Base-by-base conservation (phyloP, 495 filamentous ascomycete species). In the Penicillium roqueforti region DNA sequence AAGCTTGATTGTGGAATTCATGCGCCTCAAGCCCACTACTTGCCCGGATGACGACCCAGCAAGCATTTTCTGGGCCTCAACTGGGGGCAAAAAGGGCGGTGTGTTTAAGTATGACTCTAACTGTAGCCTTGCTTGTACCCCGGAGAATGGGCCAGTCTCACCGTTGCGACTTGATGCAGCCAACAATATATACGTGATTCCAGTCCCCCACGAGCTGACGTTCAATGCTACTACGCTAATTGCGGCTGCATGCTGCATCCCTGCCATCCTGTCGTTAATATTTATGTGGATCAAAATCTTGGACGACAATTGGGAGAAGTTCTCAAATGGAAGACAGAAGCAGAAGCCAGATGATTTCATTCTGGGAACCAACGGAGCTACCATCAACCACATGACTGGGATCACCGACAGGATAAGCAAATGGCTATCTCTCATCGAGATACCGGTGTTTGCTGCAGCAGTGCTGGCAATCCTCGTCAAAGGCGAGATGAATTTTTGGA, bases 401-500 rank as follows among this genome's bases (percentile, higher is more conserved):
- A 76, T 83, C 39, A 75, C 80, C 47, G 57, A 55, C 0, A 55
- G 59, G 37, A 69, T 83, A 13, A 63, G 73, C 31, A 43, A 57
- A 13, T 75, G 78, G 53, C 53, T 82, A 32, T 69, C 69, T 37
- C 70, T 73, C 23, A 61, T 82, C 14, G 79, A 81, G 49, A 63
- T 81, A 36, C 80, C 80, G 0, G 48, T 85, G 0, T 82, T 83
- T 26, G 69, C 63, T 29, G 79, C 68, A 42, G 79, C 76, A 14
- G 76, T 84, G 4, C 44, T 83, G 7, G 77, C 75, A 3, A 77
- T 86, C 44, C 62, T 86, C 46, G 60, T 80, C 19, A 63, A 76
- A 7, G 82, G 83, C 10, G 83, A 84, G 55, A 67, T 66, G 53
- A 86, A 86, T 53, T 83, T 86, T 56, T 83, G 66, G 55, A 84